Conservation (phyloP, 495 filamentous ascomycete species). For the Penicillium herquei region DNA sequence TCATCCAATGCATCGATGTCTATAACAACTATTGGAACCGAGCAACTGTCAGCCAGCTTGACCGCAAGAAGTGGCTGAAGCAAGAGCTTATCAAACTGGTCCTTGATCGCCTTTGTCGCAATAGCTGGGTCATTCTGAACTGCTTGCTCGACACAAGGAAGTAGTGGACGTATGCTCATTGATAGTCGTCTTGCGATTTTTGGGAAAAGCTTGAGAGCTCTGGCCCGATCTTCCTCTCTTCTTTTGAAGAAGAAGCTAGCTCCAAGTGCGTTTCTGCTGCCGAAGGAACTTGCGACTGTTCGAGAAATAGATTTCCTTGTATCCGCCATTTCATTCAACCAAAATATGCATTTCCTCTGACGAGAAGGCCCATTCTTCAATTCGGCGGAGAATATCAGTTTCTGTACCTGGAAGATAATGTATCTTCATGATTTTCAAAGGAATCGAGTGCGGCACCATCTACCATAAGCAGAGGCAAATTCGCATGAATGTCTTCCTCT, state of each 20-base stretch:
- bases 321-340: no score
- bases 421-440: no score
- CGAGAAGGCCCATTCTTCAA: no score
- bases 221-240: slow-evolving; percentile 41
- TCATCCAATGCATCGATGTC: slow-evolving; percentile 56
- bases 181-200: slow-evolving; percentile 44
- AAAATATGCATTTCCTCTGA: no score
- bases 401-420: no score
- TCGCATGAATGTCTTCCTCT: no score
- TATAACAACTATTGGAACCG: slow-evolving; percentile 19
- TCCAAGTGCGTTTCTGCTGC: slow-evolving; percentile 14
- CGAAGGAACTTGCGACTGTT: slow-evolving; percentile 24
- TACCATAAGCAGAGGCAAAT: no score
- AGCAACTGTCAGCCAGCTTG: neutral
- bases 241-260: slow-evolving; percentile 55
- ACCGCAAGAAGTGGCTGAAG: slow-evolving; percentile 31
- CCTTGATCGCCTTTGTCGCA: slow-evolving; percentile 1
- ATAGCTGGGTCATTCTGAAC: slow-evolving; percentile 37
- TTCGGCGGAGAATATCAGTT: no score
- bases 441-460: no score
- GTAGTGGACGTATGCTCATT: slow-evolving; percentile 22
- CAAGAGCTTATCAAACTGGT: slow-evolving; percentile 34
- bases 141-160: slow-evolving; percentile 28
- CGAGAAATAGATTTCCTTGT: slow-evolving; percentile 31
- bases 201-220: slow-evolving; percentile 40